Conservation (phyloP, 257 asterid species). For the Thymus quinquecostatus region DNA sequence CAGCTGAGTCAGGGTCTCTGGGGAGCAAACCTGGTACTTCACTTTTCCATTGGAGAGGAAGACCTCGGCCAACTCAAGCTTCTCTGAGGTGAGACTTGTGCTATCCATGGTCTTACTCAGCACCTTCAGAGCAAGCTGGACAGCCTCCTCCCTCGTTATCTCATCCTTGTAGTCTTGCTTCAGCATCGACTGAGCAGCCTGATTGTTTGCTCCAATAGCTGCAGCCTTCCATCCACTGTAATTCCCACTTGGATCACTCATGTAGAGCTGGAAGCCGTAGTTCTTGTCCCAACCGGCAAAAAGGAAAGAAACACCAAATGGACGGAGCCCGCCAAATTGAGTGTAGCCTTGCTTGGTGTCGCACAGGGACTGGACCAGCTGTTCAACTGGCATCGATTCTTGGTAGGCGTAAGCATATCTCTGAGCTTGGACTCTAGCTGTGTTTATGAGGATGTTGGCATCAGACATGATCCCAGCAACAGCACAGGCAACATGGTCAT, state of each 20-base stretch:
- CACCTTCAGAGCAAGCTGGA: constrained; percentile 80
- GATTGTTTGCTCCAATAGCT: constrained; percentile 89
- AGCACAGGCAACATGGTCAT: constrained; percentile 92
- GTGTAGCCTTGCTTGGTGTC: constrained; percentile 98
- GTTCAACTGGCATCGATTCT: constrained; percentile 96
- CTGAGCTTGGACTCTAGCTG: constrained; percentile 94
- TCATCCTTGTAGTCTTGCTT: constrained; percentile 96
- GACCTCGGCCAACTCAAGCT: constrained; percentile 94
- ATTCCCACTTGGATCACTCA: constrained; percentile 98
- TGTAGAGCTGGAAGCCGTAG: constrained; percentile 89
- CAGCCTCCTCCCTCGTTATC: constrained; percentile 79
- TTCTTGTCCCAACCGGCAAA: constrained; percentile 97
- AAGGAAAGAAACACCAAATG: constrained; percentile 91
- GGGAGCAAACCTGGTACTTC: constrained; percentile 74
- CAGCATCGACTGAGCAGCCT: constrained; percentile 91
- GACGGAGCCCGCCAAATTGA: constrained; percentile 93
- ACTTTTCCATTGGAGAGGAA: constrained; percentile 64
- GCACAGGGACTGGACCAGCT: constrained; percentile 85
- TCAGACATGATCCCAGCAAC: constrained; percentile 98
- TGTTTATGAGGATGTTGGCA: constrained; percentile 92
- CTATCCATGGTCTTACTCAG: constrained; percentile 96
- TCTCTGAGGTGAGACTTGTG: constrained; percentile 89
- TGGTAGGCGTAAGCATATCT: constrained; percentile 81
- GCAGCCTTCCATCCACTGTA: constrained; percentile 96
- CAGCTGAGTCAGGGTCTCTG: constrained; percentile 60